Conservation (phyloP, 306 rosid species). For the Styphnolobium japonicum region DNA sequence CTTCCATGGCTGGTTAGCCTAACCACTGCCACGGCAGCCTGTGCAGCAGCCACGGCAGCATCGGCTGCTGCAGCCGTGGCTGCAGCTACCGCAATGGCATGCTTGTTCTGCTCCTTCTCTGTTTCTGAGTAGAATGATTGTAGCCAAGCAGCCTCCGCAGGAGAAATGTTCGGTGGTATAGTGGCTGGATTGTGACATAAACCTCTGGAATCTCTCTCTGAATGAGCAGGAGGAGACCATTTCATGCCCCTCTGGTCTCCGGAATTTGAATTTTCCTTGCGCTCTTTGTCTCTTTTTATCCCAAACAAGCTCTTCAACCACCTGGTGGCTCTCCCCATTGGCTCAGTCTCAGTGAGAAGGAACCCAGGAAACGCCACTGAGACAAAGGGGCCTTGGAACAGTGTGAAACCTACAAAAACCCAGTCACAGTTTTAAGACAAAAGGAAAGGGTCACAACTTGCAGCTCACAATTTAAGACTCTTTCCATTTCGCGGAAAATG, state of each 20-base stretch:
- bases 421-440: constrained; percentile 14
- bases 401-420: constrained; percentile 9
- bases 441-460: neutral
- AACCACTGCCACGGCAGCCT: constrained; percentile 91
- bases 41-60: constrained; percentile 91
- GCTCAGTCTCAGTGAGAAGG: neutral
- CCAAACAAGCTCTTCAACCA: constrained; percentile 87
- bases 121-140: constrained; percentile 66
- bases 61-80: constrained; percentile 94
- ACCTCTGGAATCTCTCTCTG: constrained; percentile 28
- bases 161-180: constrained; percentile 73
- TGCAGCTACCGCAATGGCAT: constrained; percentile 89
- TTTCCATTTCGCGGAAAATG: constrained; percentile 36
- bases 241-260: constrained; percentile 14
- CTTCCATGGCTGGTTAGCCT: constrained; percentile 81
- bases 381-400: neutral
- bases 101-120: constrained; percentile 81
- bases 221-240: constrained; percentile 8
- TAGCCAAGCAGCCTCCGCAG: constrained; percentile 87
- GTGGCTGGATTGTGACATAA: constrained; percentile 74
- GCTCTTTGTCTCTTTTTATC: constrained; percentile 56
- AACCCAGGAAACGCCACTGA: neutral
- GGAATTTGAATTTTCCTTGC: constrained; percentile 37
- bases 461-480: constrained; percentile 27
- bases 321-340: constrained; percentile 81